These are phyloP conservation scores for Ascochyta pisi DNA, from an alignment of 2,329 filamentous ascomycete genomes.

Conservation along the genomic window DNA sequence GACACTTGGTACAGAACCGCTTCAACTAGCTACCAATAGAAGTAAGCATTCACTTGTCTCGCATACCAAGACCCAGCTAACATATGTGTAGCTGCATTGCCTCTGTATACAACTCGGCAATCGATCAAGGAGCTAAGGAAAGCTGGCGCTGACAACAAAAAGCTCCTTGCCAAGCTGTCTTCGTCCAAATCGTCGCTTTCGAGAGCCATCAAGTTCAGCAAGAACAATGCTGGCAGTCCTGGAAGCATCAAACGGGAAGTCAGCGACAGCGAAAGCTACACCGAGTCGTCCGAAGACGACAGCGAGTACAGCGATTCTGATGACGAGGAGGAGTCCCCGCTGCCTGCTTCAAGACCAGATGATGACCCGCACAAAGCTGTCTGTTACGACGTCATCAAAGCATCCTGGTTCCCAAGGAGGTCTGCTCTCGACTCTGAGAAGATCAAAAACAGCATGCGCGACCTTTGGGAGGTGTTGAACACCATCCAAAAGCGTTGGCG, in stretches of 20 bases:
- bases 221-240: conserved; percentile 17
- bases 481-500: conserved; percentile 69
- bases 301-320: conserved; percentile 62
- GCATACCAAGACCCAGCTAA: conserved; percentile 25
- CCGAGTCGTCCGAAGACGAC: conserved; percentile 58
- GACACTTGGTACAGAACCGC: conserved; percentile 51
- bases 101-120: conserved; percentile 52
- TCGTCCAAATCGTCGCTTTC: conserved; percentile 32
- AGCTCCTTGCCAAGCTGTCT: conserved; percentile 44
- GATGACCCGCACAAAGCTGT: conserved; percentile 61
- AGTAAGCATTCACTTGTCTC: conserved; percentile 42
- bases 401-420: conserved; percentile 65
- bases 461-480: conserved; percentile 66
- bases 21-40: conserved; percentile 54
- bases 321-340: conserved; percentile 61
- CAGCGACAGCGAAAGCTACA: conserved; percentile 54
- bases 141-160: conserved; percentile 51
- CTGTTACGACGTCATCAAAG: conserved; percentile 66
- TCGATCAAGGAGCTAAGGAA: conserved; percentile 56
- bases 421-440: conserved; percentile 57
- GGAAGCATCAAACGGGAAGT: conserved; percentile 37
- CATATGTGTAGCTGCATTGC: conserved; percentile 46
- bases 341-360: conserved; percentile 60
- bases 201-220: conserved; percentile 26
- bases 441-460: conserved; percentile 62